Conservation (phyloP, 495 filamentous ascomycete genomes). For the Baudoinia panamericana region DNA sequence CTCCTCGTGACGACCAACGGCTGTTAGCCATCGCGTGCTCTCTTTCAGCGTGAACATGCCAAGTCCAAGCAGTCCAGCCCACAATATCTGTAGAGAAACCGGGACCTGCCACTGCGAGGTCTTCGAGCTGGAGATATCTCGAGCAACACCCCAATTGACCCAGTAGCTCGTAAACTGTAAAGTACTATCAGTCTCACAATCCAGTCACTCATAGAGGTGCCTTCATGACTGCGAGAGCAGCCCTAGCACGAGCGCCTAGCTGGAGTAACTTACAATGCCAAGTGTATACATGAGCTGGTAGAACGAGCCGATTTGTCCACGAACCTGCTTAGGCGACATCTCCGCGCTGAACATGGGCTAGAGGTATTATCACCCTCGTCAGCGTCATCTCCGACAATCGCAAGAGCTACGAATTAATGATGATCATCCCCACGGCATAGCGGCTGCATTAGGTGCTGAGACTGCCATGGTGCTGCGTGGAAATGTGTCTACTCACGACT, state of each 20-base stretch:
- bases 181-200: too few species aligned
- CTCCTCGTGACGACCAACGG: constrained; percentile 16
- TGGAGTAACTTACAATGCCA: constrained; percentile 7
- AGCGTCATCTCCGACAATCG: constrained; percentile 11
- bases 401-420: too few species aligned
- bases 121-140: constrained; percentile 6
- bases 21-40: constrained; percentile 18
- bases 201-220: too few species aligned
- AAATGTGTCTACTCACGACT: too few species aligned
- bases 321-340: constrained; percentile 21
- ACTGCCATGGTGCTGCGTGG: too few species aligned
- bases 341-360: constrained; percentile 21
- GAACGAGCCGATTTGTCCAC: constrained; percentile 22
- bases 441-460: too few species aligned
- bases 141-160: constrained; percentile 18
- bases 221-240: too few species aligned
- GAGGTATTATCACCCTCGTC: too few species aligned
- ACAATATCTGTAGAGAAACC: constrained; percentile 20
- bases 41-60: constrained; percentile 22
- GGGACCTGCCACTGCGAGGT: constrained; percentile 22
- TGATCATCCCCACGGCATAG: too few species aligned
- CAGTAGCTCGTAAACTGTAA: neutral
- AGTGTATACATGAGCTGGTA: constrained; percentile 21
- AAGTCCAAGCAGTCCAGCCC: constrained; percentile 14
- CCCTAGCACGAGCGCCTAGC: too few species aligned